Evolutionary conservation across 148 eudicot species (phyloP), one percentile per base, ranked within the genome.

Genomic region (Chenopodium album): DNA sequence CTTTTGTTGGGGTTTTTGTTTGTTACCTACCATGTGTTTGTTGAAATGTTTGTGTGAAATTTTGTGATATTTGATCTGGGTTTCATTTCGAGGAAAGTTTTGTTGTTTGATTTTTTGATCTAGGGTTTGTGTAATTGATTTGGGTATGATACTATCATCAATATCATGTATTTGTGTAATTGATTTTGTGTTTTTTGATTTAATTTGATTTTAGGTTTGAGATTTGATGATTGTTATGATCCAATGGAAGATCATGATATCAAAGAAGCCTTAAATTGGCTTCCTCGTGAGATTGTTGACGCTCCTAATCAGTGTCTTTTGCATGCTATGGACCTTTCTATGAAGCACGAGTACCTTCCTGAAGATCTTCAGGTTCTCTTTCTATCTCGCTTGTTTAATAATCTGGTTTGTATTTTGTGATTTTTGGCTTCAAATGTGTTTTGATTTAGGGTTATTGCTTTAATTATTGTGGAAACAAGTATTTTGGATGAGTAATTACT

Each of bases 281-380:
- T 96, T 9, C 99, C 99, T 19, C 83, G 93, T 44, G 98, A 96
- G 89, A 77, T 96, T 60, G 93, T 96, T 8, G 93, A 94, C 63
- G 98, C 98, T 81, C 90, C 98, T 41, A 91, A 90, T 78, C 99
- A 94, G 78, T 92, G 98, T 47, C 94, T 96, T 56, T 89, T 89
- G 89, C 98, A 97, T 28, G 98, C 97, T 23, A 88, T 92, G 87
- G 98, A 94, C 76, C 97, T 94, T 64, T 91, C 97, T 29, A 83
- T 94, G 95, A 96, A 96, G 89, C 98, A 96, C 80, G 86, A 92
- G 66, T 89, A 94, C 48, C 95, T 96, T 22, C 86, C 98, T 20
- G 82, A 84, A 19, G 92, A 92, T 54, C 86, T 96, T 29, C 99
- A 96, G 99, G 98, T 93, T 37, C 31, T 29, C 31, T 29, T 26